These are phyloP conservation scores for Nothophaeocryptopus gaeumannii DNA, from an alignment of 2,329 filamentous ascomycete genomes.

Conservation along the genomic window DNA sequence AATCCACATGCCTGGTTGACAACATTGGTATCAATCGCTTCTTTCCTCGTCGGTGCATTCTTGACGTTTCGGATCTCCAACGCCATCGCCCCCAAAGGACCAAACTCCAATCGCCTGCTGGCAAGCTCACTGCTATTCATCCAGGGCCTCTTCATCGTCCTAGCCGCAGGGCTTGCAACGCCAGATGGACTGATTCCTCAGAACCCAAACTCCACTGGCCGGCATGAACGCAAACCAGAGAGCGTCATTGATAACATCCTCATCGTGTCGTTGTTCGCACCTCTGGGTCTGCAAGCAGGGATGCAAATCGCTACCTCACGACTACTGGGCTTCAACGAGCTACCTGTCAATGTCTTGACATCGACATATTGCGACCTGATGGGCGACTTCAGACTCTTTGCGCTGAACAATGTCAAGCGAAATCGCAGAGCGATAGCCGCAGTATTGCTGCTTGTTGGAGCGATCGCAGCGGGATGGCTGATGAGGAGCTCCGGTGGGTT, in stretches of 20 bases:
- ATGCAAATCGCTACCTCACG: conserved; percentile 54
- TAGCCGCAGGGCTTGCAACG: conserved; percentile 54
- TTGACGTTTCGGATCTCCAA: conserved; percentile 41
- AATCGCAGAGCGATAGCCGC: conserved; percentile 49
- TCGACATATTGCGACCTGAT: conserved; percentile 55
- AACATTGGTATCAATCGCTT: conserved; percentile 52
- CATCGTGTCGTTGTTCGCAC: conserved; percentile 44
- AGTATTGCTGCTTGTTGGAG: conserved; percentile 48
- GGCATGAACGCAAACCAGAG: conserved; percentile 25
- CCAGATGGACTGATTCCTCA: conserved; percentile 43
- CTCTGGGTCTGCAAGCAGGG: conserved; percentile 54
- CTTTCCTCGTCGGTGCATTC: conserved; percentile 56
- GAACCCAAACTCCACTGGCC: conserved; percentile 37
- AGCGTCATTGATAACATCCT: conserved; percentile 39
- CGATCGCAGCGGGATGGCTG: conserved; percentile 51
- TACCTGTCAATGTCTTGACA: conserved; percentile 57
- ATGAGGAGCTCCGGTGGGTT: conserved; percentile 44
- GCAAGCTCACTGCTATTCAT: conserved; percentile 51
- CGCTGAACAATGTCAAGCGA: conserved; percentile 50
- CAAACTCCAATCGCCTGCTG: conserved; percentile 31
- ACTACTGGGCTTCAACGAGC: conserved; percentile 52
- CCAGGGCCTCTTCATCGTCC: conserved; percentile 52
- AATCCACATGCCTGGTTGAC: conserved; percentile 55
- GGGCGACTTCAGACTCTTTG: conserved; percentile 51
- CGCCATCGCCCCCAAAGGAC: conserved; percentile 38